Evolutionary conservation across 805 yeast species (phyloP).

Genomic region (Saccharomycopsis oosterbeekiorum): DNA sequence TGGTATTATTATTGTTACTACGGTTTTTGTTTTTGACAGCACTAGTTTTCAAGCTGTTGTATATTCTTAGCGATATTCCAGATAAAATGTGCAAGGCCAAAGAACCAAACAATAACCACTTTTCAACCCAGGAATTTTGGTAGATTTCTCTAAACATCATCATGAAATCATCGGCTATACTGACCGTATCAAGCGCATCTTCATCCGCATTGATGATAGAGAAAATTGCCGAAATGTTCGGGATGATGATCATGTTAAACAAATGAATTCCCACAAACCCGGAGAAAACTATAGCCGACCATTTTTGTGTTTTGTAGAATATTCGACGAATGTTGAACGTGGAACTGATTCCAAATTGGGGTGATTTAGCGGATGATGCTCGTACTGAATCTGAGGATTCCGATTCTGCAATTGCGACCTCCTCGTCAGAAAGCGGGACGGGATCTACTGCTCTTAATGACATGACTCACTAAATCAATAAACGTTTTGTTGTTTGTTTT

Average conservation of each 20-base stretch:
- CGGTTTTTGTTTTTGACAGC: not conserved
- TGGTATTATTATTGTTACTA: constrained; percentile 19
- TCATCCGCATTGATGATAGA: constrained; percentile 18
- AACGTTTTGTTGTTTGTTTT: not conserved
- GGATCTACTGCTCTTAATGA: constrained; percentile 2
- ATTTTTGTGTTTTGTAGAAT: constrained; percentile 37
- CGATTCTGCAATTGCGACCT: not conserved
- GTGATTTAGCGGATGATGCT: not conserved
- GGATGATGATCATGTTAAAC: constrained; percentile 43
- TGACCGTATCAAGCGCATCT: not conserved
- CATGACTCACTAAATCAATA: not conserved
- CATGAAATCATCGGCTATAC: constrained; percentile 41
- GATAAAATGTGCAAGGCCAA: constrained; percentile 39
- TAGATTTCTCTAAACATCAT: constrained; percentile 54
- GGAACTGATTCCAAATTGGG: not conserved
- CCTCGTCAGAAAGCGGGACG: not conserved
- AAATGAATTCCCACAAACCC: constrained; percentile 51
- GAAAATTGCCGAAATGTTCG: constrained; percentile 32
- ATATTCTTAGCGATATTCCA: constrained; percentile 39
- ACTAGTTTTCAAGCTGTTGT: constrained; percentile 26
- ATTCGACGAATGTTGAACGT: constrained; percentile 3
- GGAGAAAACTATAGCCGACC: constrained; percentile 48
- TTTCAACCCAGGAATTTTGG: constrained; percentile 44
- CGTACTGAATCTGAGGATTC: not conserved
- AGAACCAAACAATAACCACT: constrained; percentile 37